Base-by-base conservation (phyloP, 768 basidiomycete species). In the Xerocomellus amylosporus region DNA sequence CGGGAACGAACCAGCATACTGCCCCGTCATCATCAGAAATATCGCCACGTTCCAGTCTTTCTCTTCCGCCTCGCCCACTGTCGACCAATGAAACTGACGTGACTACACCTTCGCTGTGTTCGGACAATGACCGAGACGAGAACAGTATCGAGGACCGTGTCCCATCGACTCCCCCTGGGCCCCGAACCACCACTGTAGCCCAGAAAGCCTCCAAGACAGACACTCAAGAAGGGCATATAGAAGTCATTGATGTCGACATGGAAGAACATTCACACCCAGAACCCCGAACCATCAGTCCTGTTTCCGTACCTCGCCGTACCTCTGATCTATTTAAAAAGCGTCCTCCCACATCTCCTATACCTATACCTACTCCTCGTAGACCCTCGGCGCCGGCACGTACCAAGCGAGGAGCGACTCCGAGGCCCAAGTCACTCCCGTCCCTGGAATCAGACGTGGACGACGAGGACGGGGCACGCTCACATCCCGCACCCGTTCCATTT, bases 91-190 rank as follows among this genome's bases (percentile, higher is more conserved):
- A 74, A 46, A 73, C 74, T 2, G 76, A 76, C 37, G 53, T 75
- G 19, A 73, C 76, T 1, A 90, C 88, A 0, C 88, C 88, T 0
- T 89, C 87, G 0, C 73, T 90, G 15, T 86, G 82, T 61, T 90
- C 88, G 4, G 88, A 90, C 64, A 85, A 87, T 53, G 86, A 85
- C 37, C 76, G 67, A 34, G 73, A 81, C 10, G 79, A 79, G 33
- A 73, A 70, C 1, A 76, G 75, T 47, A 74, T 75, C 5, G 79
- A 82, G 37, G 83, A 84, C 44, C 63, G 54, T 43, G 68, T 71
- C 6, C 76, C 75, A 4, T 79, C 78, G 1, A 79, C 79, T 7
- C 84, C 84, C 2, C 85, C 85, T 47, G 65, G 69, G 24, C 40
- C 80, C 72, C 53, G 64, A 37, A 15, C 55, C 22, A 38, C 54